These are phyloP conservation scores for Encephalitozoon hellem DNA, from an alignment of 371 early-diverging fungal species.

Conservation along the genomic window DNA sequence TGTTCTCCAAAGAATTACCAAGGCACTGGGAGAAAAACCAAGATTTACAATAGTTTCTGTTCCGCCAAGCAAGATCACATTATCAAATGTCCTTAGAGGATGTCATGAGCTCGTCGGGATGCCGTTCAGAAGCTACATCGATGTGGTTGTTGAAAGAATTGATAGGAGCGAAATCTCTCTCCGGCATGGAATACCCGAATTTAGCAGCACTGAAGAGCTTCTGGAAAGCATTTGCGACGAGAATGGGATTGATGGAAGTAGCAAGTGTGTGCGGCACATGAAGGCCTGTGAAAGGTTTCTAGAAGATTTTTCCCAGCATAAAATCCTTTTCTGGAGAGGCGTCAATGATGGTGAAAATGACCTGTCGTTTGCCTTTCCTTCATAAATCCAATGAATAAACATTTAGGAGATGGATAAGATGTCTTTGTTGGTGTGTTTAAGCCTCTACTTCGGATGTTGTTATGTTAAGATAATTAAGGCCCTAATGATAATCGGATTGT, in stretches of 20 bases:
- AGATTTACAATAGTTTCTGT: not conserved
- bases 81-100: not conserved
- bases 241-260: not conserved
- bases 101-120: not conserved
- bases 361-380: not conserved
- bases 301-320: not conserved
- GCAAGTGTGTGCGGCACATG: not conserved
- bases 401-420: not conserved
- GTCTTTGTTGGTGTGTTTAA: not conserved
- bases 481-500: slow-evolving; percentile 45
- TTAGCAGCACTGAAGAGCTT: not conserved
- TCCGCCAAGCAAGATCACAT: not conserved
- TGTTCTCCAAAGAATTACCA: not conserved
- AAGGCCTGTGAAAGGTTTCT: not conserved
- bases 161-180: not conserved
- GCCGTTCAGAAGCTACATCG: not conserved
- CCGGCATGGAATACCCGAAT: not conserved
- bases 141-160: not conserved
- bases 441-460: not conserved
- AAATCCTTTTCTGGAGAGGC: not conserved
- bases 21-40: not conserved
- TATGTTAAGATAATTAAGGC: not conserved
- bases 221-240: not conserved
- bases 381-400: not conserved
- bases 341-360: not conserved